Base-by-base conservation (phyloP, 1,284 basidiomycete species). In the Microbotryum intermedium region DNA sequence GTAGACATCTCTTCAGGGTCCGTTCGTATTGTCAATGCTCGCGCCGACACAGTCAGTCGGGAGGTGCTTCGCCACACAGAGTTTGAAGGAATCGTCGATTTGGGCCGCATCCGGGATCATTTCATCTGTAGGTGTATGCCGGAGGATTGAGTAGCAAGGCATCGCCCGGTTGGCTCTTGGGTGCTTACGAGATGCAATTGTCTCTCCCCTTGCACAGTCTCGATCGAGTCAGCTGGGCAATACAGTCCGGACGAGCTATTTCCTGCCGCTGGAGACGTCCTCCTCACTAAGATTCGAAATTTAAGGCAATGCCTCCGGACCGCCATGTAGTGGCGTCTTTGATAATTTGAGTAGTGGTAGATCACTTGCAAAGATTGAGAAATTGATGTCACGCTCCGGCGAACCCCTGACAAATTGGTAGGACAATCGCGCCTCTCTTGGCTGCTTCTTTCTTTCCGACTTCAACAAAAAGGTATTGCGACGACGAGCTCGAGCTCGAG, bases 41-140 rank as follows among this genome's bases (percentile, higher is more conserved):
- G 94, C 30, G 85, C 85, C 62, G 95, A 99, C 74, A 90, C 86
- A 1, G 89, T 99, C 70, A 90, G 86, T 68, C 80, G 95, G 51
- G 94, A 98, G 74, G 93, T 94, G 1, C 79, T 97, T 50, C 81
- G 94, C 60, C 88, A 97, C 75, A 83, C 86, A 1, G 93, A 98
- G 74, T 97, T 98, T 69, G 82, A 85, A 55, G 90, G 84, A 53
- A 83, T 81, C 61, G 90, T 95, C 18, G 82, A 89, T 73, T 80
- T 99, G 49, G 84, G 85, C 52, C 80, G 95, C 11, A 84, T 97
- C 54, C 79, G 92, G 56, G 93, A 98, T 78, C 88, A 88, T 77
- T 98, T 97, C 75, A 81, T 98, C 62, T 97, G 92, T 93, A 56
- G 72, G 78, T 51, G 43, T 23, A 10, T 3, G 34, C 34, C 16